A percentile compares a stretch with the other conserved stretches of the same genome.
Conservation (phyloP, 2,329 filamentous ascomycete genomes). For the Thermomyces lanuginosus region DNA sequence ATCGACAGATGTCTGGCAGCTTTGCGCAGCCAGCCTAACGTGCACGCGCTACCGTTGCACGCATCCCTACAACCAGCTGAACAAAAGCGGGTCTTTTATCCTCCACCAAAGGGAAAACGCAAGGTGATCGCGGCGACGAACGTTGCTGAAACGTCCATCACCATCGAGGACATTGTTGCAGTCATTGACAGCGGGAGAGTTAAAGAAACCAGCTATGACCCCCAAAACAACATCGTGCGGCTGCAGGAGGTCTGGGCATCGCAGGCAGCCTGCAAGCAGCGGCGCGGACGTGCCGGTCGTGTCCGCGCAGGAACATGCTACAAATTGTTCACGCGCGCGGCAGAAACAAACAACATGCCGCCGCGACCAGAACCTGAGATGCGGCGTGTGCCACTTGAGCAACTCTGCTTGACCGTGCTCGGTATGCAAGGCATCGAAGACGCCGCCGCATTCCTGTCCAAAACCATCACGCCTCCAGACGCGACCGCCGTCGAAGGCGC, state of each 20-base stretch:
- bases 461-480: constrained; percentile 78
- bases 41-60: constrained; percentile 76
- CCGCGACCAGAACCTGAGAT: constrained; percentile 89
- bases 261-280: constrained; percentile 81
- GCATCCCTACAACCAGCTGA: constrained; percentile 79
- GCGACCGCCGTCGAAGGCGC: constrained; percentile 74
- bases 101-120: constrained; percentile 59
- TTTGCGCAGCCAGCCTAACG: constrained; percentile 45
- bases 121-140: constrained; percentile 94
- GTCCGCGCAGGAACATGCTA: constrained; percentile 85
- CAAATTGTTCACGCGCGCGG: constrained; percentile 78
- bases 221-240: constrained; percentile 81
- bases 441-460: constrained; percentile 62
- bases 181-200: constrained; percentile 92
- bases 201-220: constrained; percentile 91
- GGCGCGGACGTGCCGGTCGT: constrained; percentile 81
- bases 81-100: constrained; percentile 71
- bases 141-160: constrained; percentile 95
- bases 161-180: constrained; percentile 90
- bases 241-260: constrained; percentile 94
- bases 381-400: constrained; percentile 77
- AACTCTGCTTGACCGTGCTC: constrained; percentile 83
- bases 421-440: constrained; percentile 76
- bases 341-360: constrained; percentile 67
- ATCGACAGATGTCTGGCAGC: constrained; percentile 66